Evolutionary conservation across 1,284 basidiomycete genomes (phyloP).

Genomic region (Rhodotorula sp.): DNA sequence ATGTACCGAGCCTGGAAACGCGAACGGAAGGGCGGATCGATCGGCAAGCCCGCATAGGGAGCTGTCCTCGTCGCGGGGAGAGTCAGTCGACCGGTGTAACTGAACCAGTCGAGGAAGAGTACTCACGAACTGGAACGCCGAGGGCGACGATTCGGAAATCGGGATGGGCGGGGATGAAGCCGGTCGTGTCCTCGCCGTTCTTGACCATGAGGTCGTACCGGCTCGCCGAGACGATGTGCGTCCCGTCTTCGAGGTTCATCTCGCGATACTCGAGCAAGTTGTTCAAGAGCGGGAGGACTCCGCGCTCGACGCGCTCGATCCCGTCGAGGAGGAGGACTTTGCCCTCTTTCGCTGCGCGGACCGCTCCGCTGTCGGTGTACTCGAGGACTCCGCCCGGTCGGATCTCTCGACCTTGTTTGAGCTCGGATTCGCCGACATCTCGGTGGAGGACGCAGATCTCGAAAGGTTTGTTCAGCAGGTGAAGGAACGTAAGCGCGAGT

Average conservation of each 20-base stretch:
- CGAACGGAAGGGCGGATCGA: conserved; percentile 52
- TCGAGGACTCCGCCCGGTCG: conserved; percentile 45
- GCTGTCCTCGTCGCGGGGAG: conserved; percentile 30
- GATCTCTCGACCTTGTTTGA: conserved; percentile 48
- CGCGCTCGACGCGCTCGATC: conserved; percentile 45
- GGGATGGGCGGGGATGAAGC: conserved; percentile 48
- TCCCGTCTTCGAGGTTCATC: conserved; percentile 49
- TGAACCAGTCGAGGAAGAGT: not conserved
- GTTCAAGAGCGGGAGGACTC: conserved; percentile 42
- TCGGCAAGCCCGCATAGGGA: conserved; percentile 49
- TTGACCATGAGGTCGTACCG: conserved; percentile 43
- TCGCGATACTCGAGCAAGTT: conserved; percentile 49
- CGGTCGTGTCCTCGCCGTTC: conserved; percentile 37
- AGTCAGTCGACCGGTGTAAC: conserved; percentile 14
- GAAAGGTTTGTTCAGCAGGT: conserved; percentile 31
- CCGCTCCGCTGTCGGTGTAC: conserved; percentile 48
- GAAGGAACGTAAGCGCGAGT: conserved; percentile 48
- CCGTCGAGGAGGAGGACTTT: conserved; percentile 50
- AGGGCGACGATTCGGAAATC: conserved; percentile 50
- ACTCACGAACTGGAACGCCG: conserved; percentile 41
- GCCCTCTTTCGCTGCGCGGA: conserved; percentile 50
- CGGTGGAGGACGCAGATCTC: conserved; percentile 50
- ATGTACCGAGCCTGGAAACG: conserved; percentile 48
- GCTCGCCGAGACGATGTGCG: conserved; percentile 49
- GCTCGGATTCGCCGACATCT: conserved; percentile 49